Evolutionary conservation across 176 grass and related monocot species (phyloP), one percentile per base, ranked within the genome.

Genomic region (Ensete glaucum): DNA sequence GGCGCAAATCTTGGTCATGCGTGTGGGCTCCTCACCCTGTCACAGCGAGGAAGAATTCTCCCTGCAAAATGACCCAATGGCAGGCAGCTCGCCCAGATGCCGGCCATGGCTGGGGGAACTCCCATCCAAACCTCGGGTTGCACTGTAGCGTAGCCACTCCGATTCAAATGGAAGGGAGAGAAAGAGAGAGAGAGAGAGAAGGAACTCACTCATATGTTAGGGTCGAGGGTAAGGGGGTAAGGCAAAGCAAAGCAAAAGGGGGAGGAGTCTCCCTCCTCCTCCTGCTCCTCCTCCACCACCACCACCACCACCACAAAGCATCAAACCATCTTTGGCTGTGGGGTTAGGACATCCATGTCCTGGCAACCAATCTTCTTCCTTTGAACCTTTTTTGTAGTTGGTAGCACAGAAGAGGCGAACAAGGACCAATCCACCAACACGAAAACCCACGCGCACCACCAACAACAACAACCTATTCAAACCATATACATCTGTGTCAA

Each of bases 1-100:
- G n/a, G 57, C 24, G 13, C 19, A 67, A 67, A 67, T 67, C 24
- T 67, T 34, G 64, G 64, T 67, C 64, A 67, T 29, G 64, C 64
- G 12, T 34, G 26, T 43, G 64, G 64, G 64, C 11, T 29, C 64
- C 64, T 16, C 64, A 25, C 64, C 64, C 10, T 34, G 64, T 67
- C 5, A 29, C 9, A 23, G 20, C 1, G 34, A 6, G 34, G 20
- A 13, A 64, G 23, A 67, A 67, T 67, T 67, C 64, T n/a, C 24
- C 12, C 63, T 9, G 29, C 29, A 34, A 4, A 34, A 4, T 34
- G 9, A 19, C 20, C 67, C 67, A 70, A 70, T 70, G 67, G 22
- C 22, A 23, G 22, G 67, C 16, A 50, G 67, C 67, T 70, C 66
- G 14, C 12, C 26, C 7, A 19, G 29, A 50, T 69, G 27, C 34